phyloP scores from a whole-genome alignment of 352 stramenopile species.

The Globisporangium nodosum region DNA sequence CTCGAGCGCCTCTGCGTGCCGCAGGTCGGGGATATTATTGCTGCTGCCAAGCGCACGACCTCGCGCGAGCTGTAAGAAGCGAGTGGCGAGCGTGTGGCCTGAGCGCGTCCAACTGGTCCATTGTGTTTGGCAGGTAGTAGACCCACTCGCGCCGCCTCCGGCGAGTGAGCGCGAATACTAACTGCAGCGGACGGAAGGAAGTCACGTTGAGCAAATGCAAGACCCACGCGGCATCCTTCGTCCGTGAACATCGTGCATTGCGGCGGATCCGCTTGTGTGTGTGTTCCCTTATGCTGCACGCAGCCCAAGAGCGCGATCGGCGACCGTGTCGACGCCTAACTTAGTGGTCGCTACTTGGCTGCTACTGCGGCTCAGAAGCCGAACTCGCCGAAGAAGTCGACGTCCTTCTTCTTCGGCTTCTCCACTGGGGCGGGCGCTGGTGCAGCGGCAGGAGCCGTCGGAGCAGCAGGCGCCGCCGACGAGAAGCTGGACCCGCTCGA shows the following conservation, averaged over 20 bases:
- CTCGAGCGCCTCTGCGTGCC: slow-evolving; percentile 94
- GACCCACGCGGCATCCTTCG: neutral
- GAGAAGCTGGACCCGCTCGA: slow-evolving; percentile 18
- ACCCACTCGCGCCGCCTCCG: no score
- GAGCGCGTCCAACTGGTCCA: neutral
- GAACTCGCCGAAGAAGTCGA: slow-evolving; percentile 84
- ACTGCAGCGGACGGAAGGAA: neutral
- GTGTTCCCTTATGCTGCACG: no score
- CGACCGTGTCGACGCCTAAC: slow-evolving; percentile 2
- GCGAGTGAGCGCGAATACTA: neutral
- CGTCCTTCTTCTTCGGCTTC: slow-evolving; percentile 57
- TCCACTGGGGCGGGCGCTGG: slow-evolving; percentile 21
- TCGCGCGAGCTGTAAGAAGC: slow-evolving; percentile 59
- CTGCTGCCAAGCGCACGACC: slow-evolving; percentile 88
- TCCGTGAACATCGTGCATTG: neutral
- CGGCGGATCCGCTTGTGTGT: no score
- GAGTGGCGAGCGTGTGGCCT: neutral
- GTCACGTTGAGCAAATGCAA: neutral
- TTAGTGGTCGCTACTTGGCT: slow-evolving; percentile 1
- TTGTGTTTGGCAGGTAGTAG: no score
- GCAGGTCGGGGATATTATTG: slow-evolving; percentile 93
- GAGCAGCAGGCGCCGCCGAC: slow-evolving; percentile 5
- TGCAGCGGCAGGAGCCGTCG: slow-evolving; percentile 3
- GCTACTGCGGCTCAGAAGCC: slow-evolving; percentile 37
- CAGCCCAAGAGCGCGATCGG: no score